phyloP scores from a whole-genome alignment of 2,329 filamentous ascomycete genomes.

The Pseudocercospora crystallina region DNA sequence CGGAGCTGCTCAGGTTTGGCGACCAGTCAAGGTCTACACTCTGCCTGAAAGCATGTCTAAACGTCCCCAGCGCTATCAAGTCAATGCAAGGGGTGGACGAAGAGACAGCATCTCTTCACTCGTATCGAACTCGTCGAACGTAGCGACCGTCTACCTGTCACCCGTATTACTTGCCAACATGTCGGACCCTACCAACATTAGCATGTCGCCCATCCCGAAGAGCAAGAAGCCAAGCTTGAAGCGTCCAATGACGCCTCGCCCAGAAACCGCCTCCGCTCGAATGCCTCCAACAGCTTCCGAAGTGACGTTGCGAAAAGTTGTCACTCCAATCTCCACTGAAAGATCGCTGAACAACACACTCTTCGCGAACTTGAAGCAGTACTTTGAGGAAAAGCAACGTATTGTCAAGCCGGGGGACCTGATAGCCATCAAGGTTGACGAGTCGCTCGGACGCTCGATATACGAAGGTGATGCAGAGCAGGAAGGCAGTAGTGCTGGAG shows the following conservation, averaged over 20 bases:
- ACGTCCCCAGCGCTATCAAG: slow-evolving; percentile 55
- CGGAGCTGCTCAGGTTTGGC: slow-evolving; percentile 68
- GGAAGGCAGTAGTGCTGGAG: slow-evolving; percentile 59
- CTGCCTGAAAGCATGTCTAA: slow-evolving; percentile 70
- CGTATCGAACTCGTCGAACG: slow-evolving; percentile 49
- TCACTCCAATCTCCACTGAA: slow-evolving; percentile 85
- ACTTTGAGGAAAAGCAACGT: slow-evolving; percentile 80
- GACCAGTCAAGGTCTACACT: slow-evolving; percentile 84
- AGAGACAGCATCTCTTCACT: slow-evolving; percentile 57
- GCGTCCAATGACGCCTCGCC: slow-evolving; percentile 32
- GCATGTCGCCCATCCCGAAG: slow-evolving; percentile 64
- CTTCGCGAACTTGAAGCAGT: slow-evolving; percentile 79
- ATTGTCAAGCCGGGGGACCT: slow-evolving; percentile 85
- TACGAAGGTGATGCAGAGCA: slow-evolving; percentile 71
- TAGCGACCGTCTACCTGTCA: slow-evolving; percentile 71
- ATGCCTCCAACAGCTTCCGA: slow-evolving; percentile 67
- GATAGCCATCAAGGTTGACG: slow-evolving; percentile 85
- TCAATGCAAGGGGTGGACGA: slow-evolving; percentile 50
- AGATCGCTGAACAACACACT: slow-evolving; percentile 80
- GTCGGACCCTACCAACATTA: slow-evolving; percentile 73
- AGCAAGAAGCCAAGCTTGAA: slow-evolving; percentile 42
- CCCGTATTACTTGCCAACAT: slow-evolving; percentile 86
- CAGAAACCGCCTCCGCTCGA: slow-evolving; percentile 41
- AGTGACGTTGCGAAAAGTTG: slow-evolving; percentile 83
- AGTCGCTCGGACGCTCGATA: slow-evolving; percentile 75